phyloP scores from a whole-genome alignment of 1,139 yeast species.

The Candida sp. region DNA sequence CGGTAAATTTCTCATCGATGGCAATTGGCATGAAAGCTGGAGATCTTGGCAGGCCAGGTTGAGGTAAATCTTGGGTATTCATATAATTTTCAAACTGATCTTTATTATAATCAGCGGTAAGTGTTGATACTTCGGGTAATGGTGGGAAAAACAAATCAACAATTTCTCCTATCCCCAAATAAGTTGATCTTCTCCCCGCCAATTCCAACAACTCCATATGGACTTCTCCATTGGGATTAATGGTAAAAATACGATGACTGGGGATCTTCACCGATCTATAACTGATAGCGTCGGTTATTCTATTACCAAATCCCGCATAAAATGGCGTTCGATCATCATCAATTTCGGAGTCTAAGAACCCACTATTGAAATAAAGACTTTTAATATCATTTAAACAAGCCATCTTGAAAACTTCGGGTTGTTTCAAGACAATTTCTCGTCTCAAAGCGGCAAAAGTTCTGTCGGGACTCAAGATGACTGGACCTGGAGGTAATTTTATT shows the following conservation, averaged over 20 bases:
- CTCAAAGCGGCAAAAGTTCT: slow-evolving; percentile 93
- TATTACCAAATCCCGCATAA: slow-evolving; percentile 96
- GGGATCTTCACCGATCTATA: slow-evolving; percentile 95
- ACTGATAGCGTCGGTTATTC: slow-evolving; percentile 95
- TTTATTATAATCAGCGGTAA: slow-evolving; percentile 37
- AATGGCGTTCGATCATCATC: slow-evolving; percentile 64
- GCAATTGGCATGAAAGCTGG: slow-evolving; percentile 19
- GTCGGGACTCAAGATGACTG: slow-evolving; percentile 95
- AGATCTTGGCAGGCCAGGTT: slow-evolving; percentile 16
- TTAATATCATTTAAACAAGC: slow-evolving; percentile 90
- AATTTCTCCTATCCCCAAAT: slow-evolving; percentile 85
- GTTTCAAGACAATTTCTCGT: slow-evolving; percentile 88
- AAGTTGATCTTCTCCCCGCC: slow-evolving; percentile 89
- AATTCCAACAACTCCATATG: slow-evolving; percentile 94
- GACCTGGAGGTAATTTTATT: slow-evolving; percentile 77
- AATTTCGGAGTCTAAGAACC: slow-evolving; percentile 9
- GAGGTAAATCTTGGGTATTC: slow-evolving; percentile 5
- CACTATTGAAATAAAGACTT: slow-evolving; percentile 48
- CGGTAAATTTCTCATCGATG: slow-evolving; percentile 68
- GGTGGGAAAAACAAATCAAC: slow-evolving; percentile 99
- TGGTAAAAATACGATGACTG: slow-evolving; percentile 91
- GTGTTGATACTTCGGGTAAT: slow-evolving; percentile 40
- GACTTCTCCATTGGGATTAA: slow-evolving; percentile 95
- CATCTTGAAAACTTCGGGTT: slow-evolving; percentile 98
- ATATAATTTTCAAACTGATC: slow-evolving; percentile 35